Conservation (phyloP, 192 early-diverging fungal genomes). For the Podila clonocystis region DNA sequence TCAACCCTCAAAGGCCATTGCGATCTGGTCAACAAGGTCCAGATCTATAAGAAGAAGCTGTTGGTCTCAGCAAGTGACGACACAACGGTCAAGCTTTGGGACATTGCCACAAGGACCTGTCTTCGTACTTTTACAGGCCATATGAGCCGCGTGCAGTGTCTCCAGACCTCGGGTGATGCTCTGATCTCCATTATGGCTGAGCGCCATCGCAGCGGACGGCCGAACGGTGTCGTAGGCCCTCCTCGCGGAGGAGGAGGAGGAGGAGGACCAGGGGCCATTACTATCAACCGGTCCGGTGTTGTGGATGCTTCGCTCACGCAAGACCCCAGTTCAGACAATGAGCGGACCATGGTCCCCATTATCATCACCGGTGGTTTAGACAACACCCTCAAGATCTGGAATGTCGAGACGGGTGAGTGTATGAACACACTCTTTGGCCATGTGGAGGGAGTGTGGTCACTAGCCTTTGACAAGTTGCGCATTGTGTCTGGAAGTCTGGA, state of each 20-base stretch:
- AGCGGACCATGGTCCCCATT: slow-evolving; percentile 54
- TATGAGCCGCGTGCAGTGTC: slow-evolving; percentile 76
- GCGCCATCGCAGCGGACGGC: slow-evolving; percentile 19
- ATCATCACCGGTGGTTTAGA: slow-evolving; percentile 90
- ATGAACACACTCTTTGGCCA: slow-evolving; percentile 84
- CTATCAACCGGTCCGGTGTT: slow-evolving; percentile 50
- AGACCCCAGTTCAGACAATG: slow-evolving; percentile 27
- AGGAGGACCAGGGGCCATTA: slow-evolving; percentile 12
- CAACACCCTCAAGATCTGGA: slow-evolving; percentile 93
- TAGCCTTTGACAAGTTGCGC: slow-evolving; percentile 82
- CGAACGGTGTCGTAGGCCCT: background rate
- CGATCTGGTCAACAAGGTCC: slow-evolving; percentile 94
- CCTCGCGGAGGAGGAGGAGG: slow-evolving; percentile 12
- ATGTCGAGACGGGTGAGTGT: slow-evolving; percentile 80
- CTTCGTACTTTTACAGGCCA: slow-evolving; percentile 78
- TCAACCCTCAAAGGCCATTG: slow-evolving; percentile 83
- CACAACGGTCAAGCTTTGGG: slow-evolving; percentile 83
- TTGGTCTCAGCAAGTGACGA: slow-evolving; percentile 93
- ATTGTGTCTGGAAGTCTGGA: slow-evolving; percentile 77
- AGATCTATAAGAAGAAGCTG: slow-evolving; percentile 71
- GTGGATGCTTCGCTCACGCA: slow-evolving; percentile 51
- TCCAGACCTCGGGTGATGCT: slow-evolving; percentile 50
- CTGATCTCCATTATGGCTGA: slow-evolving; percentile 45
- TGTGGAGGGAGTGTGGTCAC: slow-evolving; percentile 81
- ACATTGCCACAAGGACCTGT: slow-evolving; percentile 76